Evolutionary conservation across 2,329 filamentous ascomycete genomes (phyloP).

Genomic region (Monosporascus sp.): DNA sequence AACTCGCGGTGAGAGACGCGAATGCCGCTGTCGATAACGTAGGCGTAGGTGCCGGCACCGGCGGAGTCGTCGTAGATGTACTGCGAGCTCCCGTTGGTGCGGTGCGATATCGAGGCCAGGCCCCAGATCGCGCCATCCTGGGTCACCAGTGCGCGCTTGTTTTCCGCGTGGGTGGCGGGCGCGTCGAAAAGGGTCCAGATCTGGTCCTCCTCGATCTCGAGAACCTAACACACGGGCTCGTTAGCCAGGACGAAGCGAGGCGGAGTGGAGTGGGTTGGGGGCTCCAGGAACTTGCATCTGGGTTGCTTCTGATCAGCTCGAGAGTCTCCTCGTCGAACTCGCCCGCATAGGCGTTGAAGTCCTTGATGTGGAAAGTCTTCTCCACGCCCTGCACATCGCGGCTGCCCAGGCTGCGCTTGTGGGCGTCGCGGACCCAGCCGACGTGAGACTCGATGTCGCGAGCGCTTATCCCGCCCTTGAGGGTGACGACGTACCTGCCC

Average conservation of each 20-base stretch:
- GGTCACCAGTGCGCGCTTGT: constrained; percentile 21
- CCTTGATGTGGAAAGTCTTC: constrained; percentile 35
- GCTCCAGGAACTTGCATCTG: constrained; percentile 21
- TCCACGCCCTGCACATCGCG: constrained; percentile 32
- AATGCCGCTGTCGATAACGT: constrained; percentile 52
- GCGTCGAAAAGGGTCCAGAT: constrained; percentile 21
- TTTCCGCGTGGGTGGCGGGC: constrained; percentile 3
- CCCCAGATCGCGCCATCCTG: constrained; percentile 37
- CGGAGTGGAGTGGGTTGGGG: no score
- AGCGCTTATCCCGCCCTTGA: constrained; percentile 24
- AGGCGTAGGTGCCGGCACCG: constrained; percentile 39
- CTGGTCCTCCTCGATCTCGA: constrained; percentile 25
- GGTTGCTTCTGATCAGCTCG: constrained; percentile 31
- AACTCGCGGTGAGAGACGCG: constrained; percentile 39
- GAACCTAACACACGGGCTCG: constrained; percentile 17
- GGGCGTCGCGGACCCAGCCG: constrained; percentile 29
- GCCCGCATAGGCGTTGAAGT: constrained; percentile 37
- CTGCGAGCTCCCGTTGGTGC: constrained; percentile 23
- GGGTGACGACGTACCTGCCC: constrained; percentile 27
- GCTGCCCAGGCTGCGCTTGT: constrained; percentile 30
- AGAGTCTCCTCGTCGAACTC: constrained; percentile 39
- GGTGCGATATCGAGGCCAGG: constrained; percentile 41
- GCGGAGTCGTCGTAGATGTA: constrained; percentile 39
- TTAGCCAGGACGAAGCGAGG: neutral
- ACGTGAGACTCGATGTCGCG: constrained; percentile 30